Conservation (phyloP, 2,329 filamentous ascomycete species). For the Alternaria ethzedia region DNA sequence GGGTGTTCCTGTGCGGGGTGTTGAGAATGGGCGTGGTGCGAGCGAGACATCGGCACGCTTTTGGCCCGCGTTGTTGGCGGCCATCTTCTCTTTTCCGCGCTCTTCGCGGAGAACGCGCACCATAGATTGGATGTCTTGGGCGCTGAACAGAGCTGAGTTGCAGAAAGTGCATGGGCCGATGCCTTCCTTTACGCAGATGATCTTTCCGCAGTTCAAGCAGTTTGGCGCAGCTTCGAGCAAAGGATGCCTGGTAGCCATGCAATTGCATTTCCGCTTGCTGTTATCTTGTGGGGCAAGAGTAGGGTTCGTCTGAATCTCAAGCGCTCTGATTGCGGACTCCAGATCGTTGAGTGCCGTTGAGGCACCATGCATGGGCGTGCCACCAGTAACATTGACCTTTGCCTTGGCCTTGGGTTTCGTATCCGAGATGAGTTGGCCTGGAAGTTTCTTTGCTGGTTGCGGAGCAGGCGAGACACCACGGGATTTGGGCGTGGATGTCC, state of each 20-base stretch:
- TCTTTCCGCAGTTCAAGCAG: conserved; percentile 90
- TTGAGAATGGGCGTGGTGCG: conserved; percentile 65
- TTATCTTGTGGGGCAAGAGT: conserved; percentile 64
- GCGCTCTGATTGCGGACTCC: conserved; percentile 80
- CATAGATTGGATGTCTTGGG: conserved; percentile 81
- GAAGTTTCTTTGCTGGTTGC: conserved; percentile 60
- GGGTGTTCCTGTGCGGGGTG: conserved; percentile 41
- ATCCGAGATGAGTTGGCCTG: conserved; percentile 85
- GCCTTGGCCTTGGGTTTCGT: conserved; percentile 60
- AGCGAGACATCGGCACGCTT: conserved; percentile 69
- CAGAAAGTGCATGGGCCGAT: conserved; percentile 95
- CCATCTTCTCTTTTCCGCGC: conserved; percentile 85
- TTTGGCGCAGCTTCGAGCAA: conserved; percentile 92
- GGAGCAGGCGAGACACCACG: conserved; percentile 52
- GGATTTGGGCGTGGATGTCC: conserved; percentile 43
- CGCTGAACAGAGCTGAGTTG: conserved; percentile 72
- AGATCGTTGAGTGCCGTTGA: conserved; percentile 73
- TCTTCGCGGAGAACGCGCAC: conserved; percentile 83
- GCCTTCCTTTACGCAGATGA: conserved; percentile 93
- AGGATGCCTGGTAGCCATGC: conserved; percentile 85
- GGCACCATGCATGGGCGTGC: conserved; percentile 80
- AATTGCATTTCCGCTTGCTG: conserved; percentile 76
- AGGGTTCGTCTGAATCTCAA: conserved; percentile 93
- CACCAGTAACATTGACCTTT: conserved; percentile 76
- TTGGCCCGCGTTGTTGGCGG: conserved; percentile 75